Percentiles rank a stretch among this genome's conserved stretches.
Evolutionary conservation across 495 filamentous ascomycete species (phyloP).

Genomic region (Pseudotulostoma volvatum): DNA sequence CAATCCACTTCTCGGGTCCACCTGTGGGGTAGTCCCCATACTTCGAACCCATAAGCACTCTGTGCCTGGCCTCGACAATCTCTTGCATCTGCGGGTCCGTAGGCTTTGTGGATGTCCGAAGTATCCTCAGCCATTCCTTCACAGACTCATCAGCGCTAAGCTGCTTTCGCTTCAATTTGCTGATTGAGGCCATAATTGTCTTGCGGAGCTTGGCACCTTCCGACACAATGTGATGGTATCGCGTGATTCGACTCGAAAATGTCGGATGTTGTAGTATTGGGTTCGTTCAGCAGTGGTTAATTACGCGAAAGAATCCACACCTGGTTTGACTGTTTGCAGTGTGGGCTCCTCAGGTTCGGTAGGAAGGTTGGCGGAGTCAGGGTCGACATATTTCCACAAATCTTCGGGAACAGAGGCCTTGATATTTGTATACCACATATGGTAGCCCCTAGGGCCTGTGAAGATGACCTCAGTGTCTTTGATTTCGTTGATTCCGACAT

Average conservation of each 20-base stretch:
- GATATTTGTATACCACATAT: background rate
- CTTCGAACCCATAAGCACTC: background rate
- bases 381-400: background rate
- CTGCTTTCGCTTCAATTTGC: background rate
- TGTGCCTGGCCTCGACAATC: background rate
- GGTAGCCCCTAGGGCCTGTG: background rate
- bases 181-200: background rate
- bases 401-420: background rate
- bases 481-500: no score
- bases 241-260: background rate
- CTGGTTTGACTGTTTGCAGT: background rate
- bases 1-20: background rate
- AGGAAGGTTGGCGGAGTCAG: background rate
- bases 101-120: background rate
- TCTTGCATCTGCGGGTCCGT: background rate
- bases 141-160: background rate
- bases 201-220: background rate
- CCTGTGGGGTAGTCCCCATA: background rate
- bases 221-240: background rate
- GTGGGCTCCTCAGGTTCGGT: background rate
- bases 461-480: background rate
- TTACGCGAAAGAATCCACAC: background rate
- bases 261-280: background rate
- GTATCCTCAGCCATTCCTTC: background rate
- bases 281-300: background rate